These are phyloP conservation scores for Penicillium egyptiacum DNA, from an alignment of 495 filamentous ascomycete species.

Conservation along the genomic window DNA sequence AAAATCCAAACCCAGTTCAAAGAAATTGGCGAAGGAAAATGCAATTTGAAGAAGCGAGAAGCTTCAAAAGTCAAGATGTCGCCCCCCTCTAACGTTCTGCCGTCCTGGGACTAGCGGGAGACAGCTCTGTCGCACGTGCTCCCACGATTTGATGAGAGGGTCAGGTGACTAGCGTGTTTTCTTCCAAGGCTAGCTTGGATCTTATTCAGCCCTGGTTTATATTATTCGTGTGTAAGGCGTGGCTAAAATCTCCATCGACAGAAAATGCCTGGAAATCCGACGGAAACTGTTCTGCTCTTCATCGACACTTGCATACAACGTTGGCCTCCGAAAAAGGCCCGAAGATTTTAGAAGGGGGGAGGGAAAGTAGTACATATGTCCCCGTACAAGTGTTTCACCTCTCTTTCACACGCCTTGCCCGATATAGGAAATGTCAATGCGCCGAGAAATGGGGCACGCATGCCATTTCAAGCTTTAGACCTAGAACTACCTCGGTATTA, in stretches of 20 bases:
- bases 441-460: background rate
- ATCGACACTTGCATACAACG: background rate
- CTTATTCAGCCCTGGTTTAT: background rate
- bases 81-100: background rate
- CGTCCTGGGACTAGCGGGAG: conserved; percentile 10
- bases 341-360: background rate
- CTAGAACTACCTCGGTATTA: background rate
- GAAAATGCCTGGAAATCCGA: too few relatives aligned
- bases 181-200: background rate
- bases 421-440: background rate
- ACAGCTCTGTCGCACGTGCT: conserved; percentile 13
- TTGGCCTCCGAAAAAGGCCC: background rate
- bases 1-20: background rate
- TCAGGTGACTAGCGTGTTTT: conserved; percentile 9
- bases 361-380: too few relatives aligned
- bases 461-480: too few relatives aligned
- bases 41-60: conserved; percentile 2
- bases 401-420: background rate
- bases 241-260: background rate
- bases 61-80: background rate
- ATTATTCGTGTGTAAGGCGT: background rate
- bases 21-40: conserved; percentile 7
- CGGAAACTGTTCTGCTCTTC: background rate
- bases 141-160: conserved; percentile 11
- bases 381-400: background rate